Conservation (phyloP, 176 grass and related monocot genomes). For the Triticum aestivum region DNA sequence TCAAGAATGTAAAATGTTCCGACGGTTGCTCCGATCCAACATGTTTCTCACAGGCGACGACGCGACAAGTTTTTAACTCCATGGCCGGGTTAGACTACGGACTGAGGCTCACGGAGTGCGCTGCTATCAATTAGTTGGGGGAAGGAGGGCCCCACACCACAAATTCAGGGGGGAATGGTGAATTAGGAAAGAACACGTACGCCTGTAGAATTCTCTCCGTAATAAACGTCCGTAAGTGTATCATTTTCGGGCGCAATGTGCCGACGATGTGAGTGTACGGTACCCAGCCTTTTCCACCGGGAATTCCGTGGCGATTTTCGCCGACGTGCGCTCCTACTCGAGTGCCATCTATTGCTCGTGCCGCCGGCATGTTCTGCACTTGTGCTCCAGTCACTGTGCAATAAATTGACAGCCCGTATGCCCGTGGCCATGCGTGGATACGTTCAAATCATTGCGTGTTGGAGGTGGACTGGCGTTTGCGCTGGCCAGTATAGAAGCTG, state of each 20-base stretch:
- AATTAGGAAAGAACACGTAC: too few species aligned
- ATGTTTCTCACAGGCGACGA: not conserved
- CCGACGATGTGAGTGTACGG: not conserved
- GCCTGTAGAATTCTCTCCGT: too few species aligned
- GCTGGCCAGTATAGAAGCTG: not conserved
- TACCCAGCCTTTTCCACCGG: not conserved
- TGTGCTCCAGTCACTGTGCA: not conserved
- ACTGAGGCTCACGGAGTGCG: too few species aligned
- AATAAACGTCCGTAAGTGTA: too few species aligned
- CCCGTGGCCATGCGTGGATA: not conserved
- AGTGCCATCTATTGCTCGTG: conserved; percentile 40
- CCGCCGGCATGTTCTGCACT: not conserved
- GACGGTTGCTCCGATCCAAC: not conserved
- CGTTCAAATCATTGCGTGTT: not conserved
- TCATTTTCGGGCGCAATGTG: not conserved
- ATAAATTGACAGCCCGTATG: not conserved
- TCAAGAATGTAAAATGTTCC: not conserved
- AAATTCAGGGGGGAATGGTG: too few species aligned
- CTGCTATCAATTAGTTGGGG: too few species aligned
- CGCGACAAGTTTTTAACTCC: not conserved
- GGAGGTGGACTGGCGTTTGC: not conserved
- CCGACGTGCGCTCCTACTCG: conserved; percentile 2
- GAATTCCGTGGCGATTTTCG: conserved; percentile 28
- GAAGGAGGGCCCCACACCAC: too few species aligned
- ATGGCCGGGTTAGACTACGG: too few species aligned